Evolutionary conservation across 441 rosid species (phyloP).

Genomic region (Adansonia madagascariensis): DNA sequence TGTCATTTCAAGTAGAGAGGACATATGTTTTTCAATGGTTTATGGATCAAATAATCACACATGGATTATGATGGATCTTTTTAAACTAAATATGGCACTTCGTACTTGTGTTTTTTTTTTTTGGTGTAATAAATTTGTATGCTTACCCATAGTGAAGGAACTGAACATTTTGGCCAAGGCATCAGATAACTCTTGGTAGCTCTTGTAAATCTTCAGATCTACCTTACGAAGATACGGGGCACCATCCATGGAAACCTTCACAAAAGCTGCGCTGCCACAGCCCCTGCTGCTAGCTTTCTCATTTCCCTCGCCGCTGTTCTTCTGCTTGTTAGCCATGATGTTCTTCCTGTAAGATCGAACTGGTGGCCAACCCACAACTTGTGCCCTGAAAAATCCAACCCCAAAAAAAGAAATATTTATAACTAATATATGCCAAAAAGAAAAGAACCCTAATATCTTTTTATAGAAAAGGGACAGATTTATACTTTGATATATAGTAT

Average conservation of each 20-base stretch:
- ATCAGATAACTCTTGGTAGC: constrained; percentile 86
- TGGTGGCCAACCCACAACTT: constrained; percentile 99
- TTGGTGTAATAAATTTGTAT: background rate
- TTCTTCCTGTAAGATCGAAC: constrained; percentile 92
- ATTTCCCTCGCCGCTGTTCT: constrained; percentile 47
- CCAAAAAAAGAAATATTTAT: background rate
- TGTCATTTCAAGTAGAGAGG: too few species aligned
- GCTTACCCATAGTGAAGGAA: constrained; percentile 56
- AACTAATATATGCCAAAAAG: background rate
- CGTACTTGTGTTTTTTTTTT: too few species aligned
- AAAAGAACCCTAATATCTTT: constrained; percentile 5
- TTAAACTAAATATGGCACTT: background rate
- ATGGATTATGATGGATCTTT: background rate
- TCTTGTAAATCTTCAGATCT: constrained; percentile 85
- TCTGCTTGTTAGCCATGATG: constrained; percentile 60
- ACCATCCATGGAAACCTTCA: constrained; percentile 97
- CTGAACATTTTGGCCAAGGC: constrained; percentile 94
- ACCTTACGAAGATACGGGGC: constrained; percentile 96
- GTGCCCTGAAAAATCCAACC: constrained; percentile 52
- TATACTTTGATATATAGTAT: background rate
- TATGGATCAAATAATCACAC: background rate
- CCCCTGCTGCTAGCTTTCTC: constrained; percentile 31
- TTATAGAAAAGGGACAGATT: background rate
- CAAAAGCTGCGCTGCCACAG: constrained; percentile 55
- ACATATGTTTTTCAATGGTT: too few species aligned